A percentile compares a stretch with the other conserved stretches of the same genome.
These are phyloP conservation scores for Pestalotiopsis sp. DNA, from an alignment of 2,329 filamentous ascomycete genomes.

Conservation along the genomic window DNA sequence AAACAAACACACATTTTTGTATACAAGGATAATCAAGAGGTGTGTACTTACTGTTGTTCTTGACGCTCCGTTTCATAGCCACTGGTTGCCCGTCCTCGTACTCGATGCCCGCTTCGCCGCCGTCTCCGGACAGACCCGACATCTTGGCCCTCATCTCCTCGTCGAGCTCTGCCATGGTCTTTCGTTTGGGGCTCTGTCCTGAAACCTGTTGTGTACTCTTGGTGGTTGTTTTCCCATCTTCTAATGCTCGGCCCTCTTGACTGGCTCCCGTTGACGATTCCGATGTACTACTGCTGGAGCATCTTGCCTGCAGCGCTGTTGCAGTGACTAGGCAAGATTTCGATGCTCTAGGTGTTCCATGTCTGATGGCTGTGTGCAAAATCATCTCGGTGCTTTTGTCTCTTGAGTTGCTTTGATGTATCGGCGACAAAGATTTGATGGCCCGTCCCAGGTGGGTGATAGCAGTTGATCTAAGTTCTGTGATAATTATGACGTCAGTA, in stretches of 20 bases:
- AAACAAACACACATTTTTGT: too few species aligned
- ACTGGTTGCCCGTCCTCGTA: slow-evolving; percentile 74
- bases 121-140: slow-evolving; percentile 68
- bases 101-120: slow-evolving; percentile 71
- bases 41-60: slow-evolving; percentile 50
- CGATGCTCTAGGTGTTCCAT: too few species aligned
- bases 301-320: not conserved
- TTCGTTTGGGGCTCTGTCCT: slow-evolving; percentile 30
- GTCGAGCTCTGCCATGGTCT: slow-evolving; percentile 65
- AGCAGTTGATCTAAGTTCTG: not conserved
- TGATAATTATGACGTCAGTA: slow-evolving; percentile 2
- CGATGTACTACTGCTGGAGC: not conserved
- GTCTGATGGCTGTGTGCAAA: not conserved
- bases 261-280: not conserved
- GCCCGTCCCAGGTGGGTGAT: not conserved
- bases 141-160: slow-evolving; percentile 67
- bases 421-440: not conserved
- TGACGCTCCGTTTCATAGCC: slow-evolving; percentile 73
- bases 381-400: not conserved
- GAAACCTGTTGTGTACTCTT: not conserved
- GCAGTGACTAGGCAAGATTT: not conserved
- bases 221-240: not conserved
- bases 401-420: not conserved
- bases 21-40: too few species aligned
- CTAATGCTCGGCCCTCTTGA: not conserved